Percentiles rank a stretch among this genome's conserved stretches.
Conservation (phyloP, 257 asterid species). For the Anisodus acutangulus region DNA sequence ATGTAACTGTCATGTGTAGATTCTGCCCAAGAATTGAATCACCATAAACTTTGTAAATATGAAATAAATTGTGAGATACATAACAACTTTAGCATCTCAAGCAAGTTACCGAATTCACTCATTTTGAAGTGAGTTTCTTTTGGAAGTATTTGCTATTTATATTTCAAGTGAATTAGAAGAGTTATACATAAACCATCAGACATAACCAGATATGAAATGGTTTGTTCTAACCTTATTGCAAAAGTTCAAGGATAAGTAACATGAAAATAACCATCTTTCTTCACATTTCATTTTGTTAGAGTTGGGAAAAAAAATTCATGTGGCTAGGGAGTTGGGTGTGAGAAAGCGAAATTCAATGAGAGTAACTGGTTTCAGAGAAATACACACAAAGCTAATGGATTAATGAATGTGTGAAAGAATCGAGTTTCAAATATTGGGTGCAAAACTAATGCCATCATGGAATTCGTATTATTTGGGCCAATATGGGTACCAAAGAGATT, state of each 20-base stretch:
- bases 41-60: neutral
- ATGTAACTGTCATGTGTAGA: neutral
- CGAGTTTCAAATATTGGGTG: neutral
- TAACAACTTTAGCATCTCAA: neutral
- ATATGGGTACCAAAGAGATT: neutral
- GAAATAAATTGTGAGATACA: neutral
- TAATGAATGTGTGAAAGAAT: neutral
- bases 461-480: neutral
- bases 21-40: slow-evolving; percentile 4
- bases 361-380: neutral
- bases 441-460: neutral
- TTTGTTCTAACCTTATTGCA: neutral
- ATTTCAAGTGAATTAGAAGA: neutral
- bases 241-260: neutral
- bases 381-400: neutral
- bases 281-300: slow-evolving; percentile 3
- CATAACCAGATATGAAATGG: neutral
- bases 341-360: neutral
- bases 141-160: neutral
- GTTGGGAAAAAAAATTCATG: neutral
- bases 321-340: neutral
- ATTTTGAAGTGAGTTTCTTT: neutral
- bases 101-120: neutral
- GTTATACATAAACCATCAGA: neutral
- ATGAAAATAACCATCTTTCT: neutral